Evolutionary conservation across 306 rosid genomes (phyloP).

Genomic region (Dalbergia oliveri): DNA sequence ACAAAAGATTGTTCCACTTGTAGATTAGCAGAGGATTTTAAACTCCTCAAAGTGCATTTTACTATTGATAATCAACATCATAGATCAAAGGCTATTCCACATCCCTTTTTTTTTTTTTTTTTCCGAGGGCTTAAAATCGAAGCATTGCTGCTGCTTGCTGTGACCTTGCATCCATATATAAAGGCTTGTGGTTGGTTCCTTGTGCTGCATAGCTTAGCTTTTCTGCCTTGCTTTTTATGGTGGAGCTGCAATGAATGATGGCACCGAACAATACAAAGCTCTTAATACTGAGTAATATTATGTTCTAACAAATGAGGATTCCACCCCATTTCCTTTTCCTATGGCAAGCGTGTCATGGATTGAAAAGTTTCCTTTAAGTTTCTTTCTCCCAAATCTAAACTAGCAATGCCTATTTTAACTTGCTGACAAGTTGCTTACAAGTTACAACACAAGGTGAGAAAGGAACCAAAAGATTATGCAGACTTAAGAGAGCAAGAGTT

Average conservation of each 20-base stretch:
- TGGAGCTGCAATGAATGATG: background rate
- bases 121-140: background rate
- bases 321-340: background rate
- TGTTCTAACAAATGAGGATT: background rate
- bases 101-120: slow-evolving; percentile 1
- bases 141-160: background rate
- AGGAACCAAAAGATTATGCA: background rate
- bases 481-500: background rate
- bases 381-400: background rate
- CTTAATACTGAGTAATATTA: background rate
- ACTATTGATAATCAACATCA: slow-evolving; percentile 25
- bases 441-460: background rate
- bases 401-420: background rate
- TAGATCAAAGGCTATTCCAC: slow-evolving; percentile 31
- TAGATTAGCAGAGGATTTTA: slow-evolving; percentile 47
- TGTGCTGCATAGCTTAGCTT: background rate
- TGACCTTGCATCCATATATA: background rate
- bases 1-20: slow-evolving; percentile 51
- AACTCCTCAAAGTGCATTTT: slow-evolving; percentile 26
- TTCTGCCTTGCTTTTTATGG: slow-evolving; percentile 4
- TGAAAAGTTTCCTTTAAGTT: background rate
- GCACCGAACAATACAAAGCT: background rate
- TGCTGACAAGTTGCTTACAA: background rate
- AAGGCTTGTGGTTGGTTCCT: background rate
- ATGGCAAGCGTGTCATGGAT: slow-evolving; percentile 8